phyloP scores from a whole-genome alignment of 306 rosid genomes.

The Styphnolobium japonicum region DNA sequence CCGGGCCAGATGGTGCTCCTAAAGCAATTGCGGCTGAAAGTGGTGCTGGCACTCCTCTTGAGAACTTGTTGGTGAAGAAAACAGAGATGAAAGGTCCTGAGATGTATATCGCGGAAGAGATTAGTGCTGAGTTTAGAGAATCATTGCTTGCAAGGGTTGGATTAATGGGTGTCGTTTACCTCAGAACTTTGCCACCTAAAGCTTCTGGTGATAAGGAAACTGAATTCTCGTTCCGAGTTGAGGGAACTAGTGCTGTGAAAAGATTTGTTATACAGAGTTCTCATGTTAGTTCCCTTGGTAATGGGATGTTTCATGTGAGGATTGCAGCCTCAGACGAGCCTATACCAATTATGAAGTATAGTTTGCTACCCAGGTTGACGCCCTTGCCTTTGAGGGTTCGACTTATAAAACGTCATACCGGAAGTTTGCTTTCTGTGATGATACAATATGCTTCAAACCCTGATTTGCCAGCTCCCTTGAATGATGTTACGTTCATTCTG shows the following conservation, averaged over 20 bases:
- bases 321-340: slow-evolving; percentile 74
- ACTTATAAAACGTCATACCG: slow-evolving; percentile 77
- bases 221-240: slow-evolving; percentile 85
- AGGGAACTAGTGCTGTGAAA: slow-evolving; percentile 70
- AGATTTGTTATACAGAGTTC: slow-evolving; percentile 82
- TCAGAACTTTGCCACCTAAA: slow-evolving; percentile 80
- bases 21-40: slow-evolving; percentile 40
- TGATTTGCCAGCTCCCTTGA: slow-evolving; percentile 71
- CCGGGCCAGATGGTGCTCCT: slow-evolving; percentile 57
- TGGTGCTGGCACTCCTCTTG: slow-evolving; percentile 65
- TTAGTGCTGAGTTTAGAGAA: slow-evolving; percentile 88
- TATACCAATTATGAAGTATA: slow-evolving; percentile 77
- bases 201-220: slow-evolving; percentile 80
- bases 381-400: slow-evolving; percentile 94
- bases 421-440: slow-evolving; percentile 88
- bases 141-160: slow-evolving; percentile 86
- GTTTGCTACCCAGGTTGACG: slow-evolving; percentile 72
- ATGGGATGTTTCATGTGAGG: slow-evolving; percentile 87
- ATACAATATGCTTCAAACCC: slow-evolving; percentile 82
- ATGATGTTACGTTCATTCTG: slow-evolving; percentile 68
- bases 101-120: slow-evolving; percentile 74
- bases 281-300: slow-evolving; percentile 76
- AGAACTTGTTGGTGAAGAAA: slow-evolving; percentile 49
- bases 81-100: slow-evolving; percentile 91
- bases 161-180: slow-evolving; percentile 74